Evolutionary conservation across 1,284 basidiomycete species (phyloP), one percentile per base, ranked within the genome.

Genomic region (Marasmius sp.): DNA sequence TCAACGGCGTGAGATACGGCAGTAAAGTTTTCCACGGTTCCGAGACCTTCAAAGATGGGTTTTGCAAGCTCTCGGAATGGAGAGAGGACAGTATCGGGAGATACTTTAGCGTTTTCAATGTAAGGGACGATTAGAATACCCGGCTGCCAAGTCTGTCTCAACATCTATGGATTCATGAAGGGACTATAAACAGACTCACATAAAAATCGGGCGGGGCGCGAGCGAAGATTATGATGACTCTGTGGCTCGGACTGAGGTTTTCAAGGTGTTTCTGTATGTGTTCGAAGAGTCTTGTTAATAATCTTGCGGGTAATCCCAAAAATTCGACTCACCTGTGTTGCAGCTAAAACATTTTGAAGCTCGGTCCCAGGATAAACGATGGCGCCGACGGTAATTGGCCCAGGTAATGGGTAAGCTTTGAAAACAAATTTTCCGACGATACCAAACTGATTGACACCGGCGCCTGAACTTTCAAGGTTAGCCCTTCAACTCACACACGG

Each of bases 371-470:
- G 64, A 60, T 66, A 67, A 6, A 48, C 63, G 12, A 67, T 43
- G 3, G 65, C 53, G 1, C 74, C 72, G 7, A 65, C 60, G 1
- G 64, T 63, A 56, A 64, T 65, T 2, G 74, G 67, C 60, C 66
- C 66, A 60, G 59, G 39, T 50, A 64, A n/a, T 7, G 71, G 72
- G 60, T 70, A 70, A 43, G 72, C 66, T 51, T 70, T 71, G 62
- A 79, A 74, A 1, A 72, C 73, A 57, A 83, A 80, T 41, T 77
- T 72, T 16, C 77, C 79, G 4, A 82, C 78, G 52, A 82, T 69
- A n/a, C 81, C 81, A 66, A 82, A 82, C 65, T 80, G 81, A 39
- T 71, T 69, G 0, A 80, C 81, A 5, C 77, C 81, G n/a, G n/a
- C n/a, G 49, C 80, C 81, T 67, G 72, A 6, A 16, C 11, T 16